These are phyloP conservation scores for Tarenaya hassleriana DNA, from an alignment of 345 rosid species.

Conservation along the genomic window DNA sequence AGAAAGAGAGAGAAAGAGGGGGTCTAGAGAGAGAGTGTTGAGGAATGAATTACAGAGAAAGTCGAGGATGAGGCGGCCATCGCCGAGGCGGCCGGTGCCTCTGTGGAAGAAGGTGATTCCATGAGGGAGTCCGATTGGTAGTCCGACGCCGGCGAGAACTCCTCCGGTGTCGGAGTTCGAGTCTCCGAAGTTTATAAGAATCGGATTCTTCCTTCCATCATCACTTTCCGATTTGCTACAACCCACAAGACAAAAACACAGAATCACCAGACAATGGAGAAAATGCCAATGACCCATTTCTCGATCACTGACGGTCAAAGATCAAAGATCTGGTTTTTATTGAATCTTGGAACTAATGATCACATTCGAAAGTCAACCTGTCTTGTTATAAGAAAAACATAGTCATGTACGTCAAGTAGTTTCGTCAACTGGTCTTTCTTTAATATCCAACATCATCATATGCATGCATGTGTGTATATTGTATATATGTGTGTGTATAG, in stretches of 20 bases:
- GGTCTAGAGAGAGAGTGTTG: conserved; percentile 51
- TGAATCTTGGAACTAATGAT: not conserved
- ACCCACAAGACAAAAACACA: conserved; percentile 20
- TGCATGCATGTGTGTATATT: not conserved
- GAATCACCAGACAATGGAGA: conserved; percentile 17
- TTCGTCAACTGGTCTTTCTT: conserved; percentile 1
- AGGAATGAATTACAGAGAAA: conserved; percentile 54
- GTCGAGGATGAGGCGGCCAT: conserved; percentile 58
- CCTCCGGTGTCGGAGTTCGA: conserved; percentile 58
- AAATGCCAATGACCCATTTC: conserved; percentile 4
- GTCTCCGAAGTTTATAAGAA: conserved; percentile 48
- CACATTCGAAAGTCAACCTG: conserved; percentile 3
- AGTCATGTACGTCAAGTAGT: no score
- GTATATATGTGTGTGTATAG: no score
- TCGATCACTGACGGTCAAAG: not conserved
- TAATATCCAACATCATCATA: conserved; percentile 9
- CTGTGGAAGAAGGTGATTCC: conserved; percentile 45
- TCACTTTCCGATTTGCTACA: conserved; percentile 11
- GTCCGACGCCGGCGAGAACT: conserved; percentile 32
- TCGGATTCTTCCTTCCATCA: conserved; percentile 23
- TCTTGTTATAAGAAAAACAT: not conserved
- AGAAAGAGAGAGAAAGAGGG: not conserved
- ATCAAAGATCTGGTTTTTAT: conserved; percentile 7
- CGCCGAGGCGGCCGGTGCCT: conserved; percentile 40
- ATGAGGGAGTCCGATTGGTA: conserved; percentile 36